phyloP scores from a whole-genome alignment of 2,329 filamentous ascomycete genomes.

The Talaromyces sp. region DNA sequence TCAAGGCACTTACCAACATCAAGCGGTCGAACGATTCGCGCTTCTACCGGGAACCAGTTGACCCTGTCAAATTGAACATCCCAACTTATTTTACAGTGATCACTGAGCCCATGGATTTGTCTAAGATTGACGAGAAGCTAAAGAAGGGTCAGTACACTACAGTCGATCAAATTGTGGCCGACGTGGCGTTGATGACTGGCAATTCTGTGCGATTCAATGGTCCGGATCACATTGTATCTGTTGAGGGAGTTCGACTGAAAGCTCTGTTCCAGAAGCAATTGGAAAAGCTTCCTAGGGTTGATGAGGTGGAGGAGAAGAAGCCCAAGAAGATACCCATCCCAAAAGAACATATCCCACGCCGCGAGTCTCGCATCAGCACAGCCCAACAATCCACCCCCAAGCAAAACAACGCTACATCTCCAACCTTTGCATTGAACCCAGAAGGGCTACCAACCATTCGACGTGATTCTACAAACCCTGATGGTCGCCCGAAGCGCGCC shows the following conservation, averaged over 20 bases:
- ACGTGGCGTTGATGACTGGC: conserved; percentile 69
- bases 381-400: conserved; percentile 39
- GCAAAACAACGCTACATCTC: conserved; percentile 20
- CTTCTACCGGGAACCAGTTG: conserved; percentile 72
- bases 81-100: conserved; percentile 69
- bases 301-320: conserved; percentile 59
- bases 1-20: conserved; percentile 40
- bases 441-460: conserved; percentile 77
- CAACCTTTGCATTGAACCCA: conserved; percentile 68
- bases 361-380: conserved; percentile 40
- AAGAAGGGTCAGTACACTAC: conserved; percentile 63
- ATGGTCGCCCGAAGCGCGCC: conserved; percentile 82
- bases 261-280: conserved; percentile 57
- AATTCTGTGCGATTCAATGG: conserved; percentile 85
- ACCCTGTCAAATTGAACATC: conserved; percentile 66
- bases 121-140: conserved; percentile 73
- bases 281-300: conserved; percentile 52
- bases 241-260: conserved; percentile 57
- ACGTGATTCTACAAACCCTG: conserved; percentile 71
- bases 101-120: conserved; percentile 75
- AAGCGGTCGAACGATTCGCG: conserved; percentile 80
- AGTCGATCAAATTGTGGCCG: conserved; percentile 66
- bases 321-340: conserved; percentile 36
- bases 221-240: conserved; percentile 64
- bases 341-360: conserved; percentile 40